These are phyloP conservation scores for Stramenopiles sp. DNA, from an alignment of 352 stramenopile species.

Conservation along the genomic window DNA sequence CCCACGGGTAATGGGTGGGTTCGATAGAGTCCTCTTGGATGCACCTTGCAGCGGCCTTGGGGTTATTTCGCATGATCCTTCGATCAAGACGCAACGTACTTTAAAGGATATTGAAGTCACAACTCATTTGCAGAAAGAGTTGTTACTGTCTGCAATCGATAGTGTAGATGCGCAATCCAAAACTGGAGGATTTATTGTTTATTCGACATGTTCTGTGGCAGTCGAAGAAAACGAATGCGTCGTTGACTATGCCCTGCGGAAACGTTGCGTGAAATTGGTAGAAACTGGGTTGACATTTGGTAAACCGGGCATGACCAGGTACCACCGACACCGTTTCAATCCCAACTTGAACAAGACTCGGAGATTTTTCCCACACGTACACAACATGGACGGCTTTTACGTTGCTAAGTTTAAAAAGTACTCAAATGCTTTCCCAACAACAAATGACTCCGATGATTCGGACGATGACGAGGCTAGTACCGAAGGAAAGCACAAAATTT, in stretches of 20 bases:
- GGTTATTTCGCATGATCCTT: conserved; percentile 92
- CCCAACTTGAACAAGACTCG: conserved; percentile 76
- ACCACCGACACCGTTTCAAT: conserved; percentile 90
- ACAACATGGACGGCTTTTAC: conserved; percentile 99
- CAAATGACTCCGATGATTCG: conserved; percentile 36
- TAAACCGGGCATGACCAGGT: conserved; percentile 48
- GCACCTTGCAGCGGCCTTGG: conserved; percentile 91
- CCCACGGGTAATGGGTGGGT: conserved; percentile 73
- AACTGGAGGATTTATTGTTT: conserved; percentile 90
- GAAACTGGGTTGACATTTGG: conserved; percentile 91
- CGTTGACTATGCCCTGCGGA: conserved; percentile 93
- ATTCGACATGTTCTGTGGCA: conserved; percentile 91
- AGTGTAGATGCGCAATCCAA: conserved; percentile 83
- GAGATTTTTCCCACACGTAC: conserved; percentile 96
- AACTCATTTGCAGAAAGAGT: conserved; percentile 93
- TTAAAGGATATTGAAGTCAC: conserved; percentile 58
- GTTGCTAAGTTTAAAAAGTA: conserved; percentile 99
- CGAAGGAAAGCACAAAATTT: background rate
- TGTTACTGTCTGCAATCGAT: conserved; percentile 95
- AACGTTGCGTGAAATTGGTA: conserved; percentile 93
- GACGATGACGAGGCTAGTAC: conserved; percentile 28
- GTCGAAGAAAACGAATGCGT: conserved; percentile 73
- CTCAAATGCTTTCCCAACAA: conserved; percentile 59
- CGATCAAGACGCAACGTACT: conserved; percentile 94
- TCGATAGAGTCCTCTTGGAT: conserved; percentile 95